phyloP scores from a whole-genome alignment of 2,329 filamentous ascomycete genomes.

The Helotiales sp. region DNA sequence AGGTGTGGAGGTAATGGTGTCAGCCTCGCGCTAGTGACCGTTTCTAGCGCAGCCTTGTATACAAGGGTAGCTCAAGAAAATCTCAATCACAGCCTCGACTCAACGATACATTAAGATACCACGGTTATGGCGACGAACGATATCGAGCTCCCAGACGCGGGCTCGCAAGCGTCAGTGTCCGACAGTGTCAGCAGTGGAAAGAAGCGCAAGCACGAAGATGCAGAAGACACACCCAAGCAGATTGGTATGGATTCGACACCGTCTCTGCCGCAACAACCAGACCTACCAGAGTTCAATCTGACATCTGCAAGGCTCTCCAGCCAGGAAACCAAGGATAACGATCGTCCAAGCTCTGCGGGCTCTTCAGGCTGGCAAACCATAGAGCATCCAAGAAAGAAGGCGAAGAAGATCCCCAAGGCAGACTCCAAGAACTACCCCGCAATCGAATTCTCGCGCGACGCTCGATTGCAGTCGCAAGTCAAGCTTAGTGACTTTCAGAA shows the following conservation, averaged over 20 bases:
- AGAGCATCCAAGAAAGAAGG: slow-evolving; percentile 54
- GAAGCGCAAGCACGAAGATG: slow-evolving; percentile 35
- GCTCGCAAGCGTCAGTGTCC: slow-evolving; percentile 36
- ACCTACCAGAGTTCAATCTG: slow-evolving; percentile 37
- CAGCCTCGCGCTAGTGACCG: slow-evolving; percentile 6
- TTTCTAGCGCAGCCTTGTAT: slow-evolving; percentile 5
- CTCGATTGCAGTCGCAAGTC: slow-evolving; percentile 61
- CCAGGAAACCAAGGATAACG: slow-evolving; percentile 18
- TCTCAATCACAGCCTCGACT: background rate
- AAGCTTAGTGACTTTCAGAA: slow-evolving; percentile 63
- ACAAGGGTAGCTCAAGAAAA: background rate
- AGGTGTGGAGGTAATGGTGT: too few species aligned
- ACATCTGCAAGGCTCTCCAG: slow-evolving; percentile 26
- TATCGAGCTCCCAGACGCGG: background rate
- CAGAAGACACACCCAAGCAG: slow-evolving; percentile 11
- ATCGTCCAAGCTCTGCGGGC: slow-evolving; percentile 25
- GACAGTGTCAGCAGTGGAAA: slow-evolving; percentile 19
- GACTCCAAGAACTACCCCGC: slow-evolving; percentile 58
- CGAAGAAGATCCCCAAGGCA: slow-evolving; percentile 59
- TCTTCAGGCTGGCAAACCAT: slow-evolving; percentile 54
- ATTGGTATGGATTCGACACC: slow-evolving; percentile 25
- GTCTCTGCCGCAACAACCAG: slow-evolving; percentile 28
- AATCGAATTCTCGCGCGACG: slow-evolving; percentile 52
- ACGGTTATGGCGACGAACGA: slow-evolving; percentile 9
- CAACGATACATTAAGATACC: background rate